These are phyloP conservation scores for Wickerhamomyces silvicola DNA, from an alignment of 805 yeast species.

Conservation along the genomic window DNA sequence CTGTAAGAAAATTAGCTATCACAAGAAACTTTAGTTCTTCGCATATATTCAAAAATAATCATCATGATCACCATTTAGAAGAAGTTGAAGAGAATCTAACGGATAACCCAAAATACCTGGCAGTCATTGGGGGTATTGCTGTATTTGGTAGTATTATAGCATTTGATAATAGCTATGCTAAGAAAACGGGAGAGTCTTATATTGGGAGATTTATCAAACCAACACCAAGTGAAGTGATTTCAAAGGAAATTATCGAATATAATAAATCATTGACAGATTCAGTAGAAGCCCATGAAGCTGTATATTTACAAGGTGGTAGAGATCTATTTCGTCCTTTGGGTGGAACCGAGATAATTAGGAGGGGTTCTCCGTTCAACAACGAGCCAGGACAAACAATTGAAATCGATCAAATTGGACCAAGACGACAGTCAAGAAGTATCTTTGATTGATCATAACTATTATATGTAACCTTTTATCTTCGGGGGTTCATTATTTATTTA, in stretches of 20 bases:
- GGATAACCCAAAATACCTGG: constrained; percentile 11
- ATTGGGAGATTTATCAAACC: constrained; percentile 12
- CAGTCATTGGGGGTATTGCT: constrained; percentile 5
- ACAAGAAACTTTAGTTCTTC: not conserved
- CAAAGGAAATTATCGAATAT: constrained; percentile 5
- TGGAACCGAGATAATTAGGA: constrained; percentile 6
- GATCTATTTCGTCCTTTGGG: constrained; percentile 8
- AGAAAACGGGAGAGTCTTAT: constrained; percentile 8
- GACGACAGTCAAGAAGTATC: constrained; percentile 12
- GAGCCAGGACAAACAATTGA: constrained; percentile 10
- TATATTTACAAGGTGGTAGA: constrained; percentile 5
- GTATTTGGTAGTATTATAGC: constrained; percentile 3
- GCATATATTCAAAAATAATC: not conserved
- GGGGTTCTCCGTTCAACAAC: constrained; percentile 14
- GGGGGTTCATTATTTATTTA: constrained; percentile 4
- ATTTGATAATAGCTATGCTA: constrained; percentile 6
- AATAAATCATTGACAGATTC: constrained; percentile 6
- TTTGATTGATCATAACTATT: constrained; percentile 7
- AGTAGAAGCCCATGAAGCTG: constrained; percentile 9
- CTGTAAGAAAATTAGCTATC: not conserved
- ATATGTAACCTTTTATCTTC: not conserved
- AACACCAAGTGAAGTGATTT: constrained; percentile 1
- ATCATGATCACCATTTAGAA: constrained; percentile 9
- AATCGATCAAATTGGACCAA: constrained; percentile 10
- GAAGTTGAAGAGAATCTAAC: constrained; percentile 12